A percentile compares a stretch with the other conserved stretches of the same genome.
Conservation (phyloP, 2,329 filamentous ascomycete genomes). For the Xylaria polymorpha region DNA sequence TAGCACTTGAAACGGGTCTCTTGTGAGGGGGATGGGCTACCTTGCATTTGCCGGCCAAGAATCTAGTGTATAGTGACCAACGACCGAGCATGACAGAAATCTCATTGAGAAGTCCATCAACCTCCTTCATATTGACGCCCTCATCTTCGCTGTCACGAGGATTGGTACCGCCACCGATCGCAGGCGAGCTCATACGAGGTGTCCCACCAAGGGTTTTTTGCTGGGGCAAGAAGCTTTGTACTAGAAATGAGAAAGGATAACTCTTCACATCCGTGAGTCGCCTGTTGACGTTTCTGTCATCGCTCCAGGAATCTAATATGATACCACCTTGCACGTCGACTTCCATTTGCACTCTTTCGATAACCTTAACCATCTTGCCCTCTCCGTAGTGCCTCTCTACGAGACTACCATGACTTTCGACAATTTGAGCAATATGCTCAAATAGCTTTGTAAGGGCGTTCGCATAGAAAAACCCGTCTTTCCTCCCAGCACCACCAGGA, state of each 20-base stretch:
- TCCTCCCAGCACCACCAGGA: slow-evolving; percentile 67
- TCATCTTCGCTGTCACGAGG: slow-evolving; percentile 83
- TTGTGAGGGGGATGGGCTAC: slow-evolving; percentile 59
- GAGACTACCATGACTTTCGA: slow-evolving; percentile 88
- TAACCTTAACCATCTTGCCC: slow-evolving; percentile 94
- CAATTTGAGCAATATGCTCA: slow-evolving; percentile 96
- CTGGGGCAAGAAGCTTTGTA: slow-evolving; percentile 87
- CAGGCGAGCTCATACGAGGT: slow-evolving; percentile 81
- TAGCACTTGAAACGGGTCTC: slow-evolving; percentile 44
- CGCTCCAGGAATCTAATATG: slow-evolving; percentile 93
- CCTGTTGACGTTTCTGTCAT: slow-evolving; percentile 85
- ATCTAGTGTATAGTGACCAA: slow-evolving; percentile 93
- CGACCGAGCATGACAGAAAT: slow-evolving; percentile 91
- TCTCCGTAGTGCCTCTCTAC: slow-evolving; percentile 94
- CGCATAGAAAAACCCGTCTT: slow-evolving; percentile 90
- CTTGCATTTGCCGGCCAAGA: slow-evolving; percentile 86
- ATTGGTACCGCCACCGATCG: slow-evolving; percentile 66
- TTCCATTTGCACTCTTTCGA: slow-evolving; percentile 91
- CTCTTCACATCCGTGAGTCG: slow-evolving; percentile 95
- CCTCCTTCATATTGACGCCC: slow-evolving; percentile 94
- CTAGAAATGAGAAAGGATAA: slow-evolving; percentile 96
- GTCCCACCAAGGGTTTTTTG: slow-evolving; percentile 72
- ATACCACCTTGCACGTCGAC: slow-evolving; percentile 97
- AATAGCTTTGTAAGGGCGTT: slow-evolving; percentile 91
- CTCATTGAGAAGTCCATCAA: slow-evolving; percentile 88